Conservation (phyloP, 192 early-diverging fungal species). For the Backusella australiensis region DNA sequence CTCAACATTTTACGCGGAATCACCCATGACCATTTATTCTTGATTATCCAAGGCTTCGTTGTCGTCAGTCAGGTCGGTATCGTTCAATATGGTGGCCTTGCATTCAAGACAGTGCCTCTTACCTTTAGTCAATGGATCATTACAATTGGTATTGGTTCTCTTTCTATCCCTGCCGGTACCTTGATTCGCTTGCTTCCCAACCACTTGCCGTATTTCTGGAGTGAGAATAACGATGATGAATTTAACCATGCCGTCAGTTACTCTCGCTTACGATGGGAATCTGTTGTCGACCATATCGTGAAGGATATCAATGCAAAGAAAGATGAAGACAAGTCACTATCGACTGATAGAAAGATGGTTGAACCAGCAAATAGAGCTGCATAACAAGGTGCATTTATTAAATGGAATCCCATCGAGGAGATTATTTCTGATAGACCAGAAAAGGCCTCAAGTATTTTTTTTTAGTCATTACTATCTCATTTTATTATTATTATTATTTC, state of each 20-base stretch:
- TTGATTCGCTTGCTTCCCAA: conserved; percentile 74
- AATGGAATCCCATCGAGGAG: background rate
- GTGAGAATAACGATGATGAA: conserved; percentile 41
- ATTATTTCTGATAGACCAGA: background rate
- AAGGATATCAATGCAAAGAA: conserved; percentile 7
- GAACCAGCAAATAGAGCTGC: background rate
- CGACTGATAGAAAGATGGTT: background rate
- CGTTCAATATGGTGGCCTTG: conserved; percentile 79
- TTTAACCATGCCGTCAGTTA: conserved; percentile 24
- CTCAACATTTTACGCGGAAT: conserved; percentile 87
- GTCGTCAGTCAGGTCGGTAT: conserved; percentile 72
- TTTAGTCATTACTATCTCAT: background rate
- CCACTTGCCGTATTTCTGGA: conserved; percentile 15
- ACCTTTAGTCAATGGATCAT: conserved; percentile 67
- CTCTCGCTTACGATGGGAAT: conserved; percentile 25
- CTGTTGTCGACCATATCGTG: conserved; percentile 1
- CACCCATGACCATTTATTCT: conserved; percentile 73
- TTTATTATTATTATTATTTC: conserved; percentile 1
- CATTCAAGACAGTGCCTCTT: conserved; percentile 79
- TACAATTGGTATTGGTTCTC: conserved; percentile 73
- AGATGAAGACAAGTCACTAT: background rate
- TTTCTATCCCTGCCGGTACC: conserved; percentile 69
- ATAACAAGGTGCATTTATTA: background rate
- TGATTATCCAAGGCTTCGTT: conserved; percentile 63
- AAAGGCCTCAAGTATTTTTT: background rate